phyloP scores from a whole-genome alignment of 306 rosid genomes.

The Gleditsia sinensis region DNA sequence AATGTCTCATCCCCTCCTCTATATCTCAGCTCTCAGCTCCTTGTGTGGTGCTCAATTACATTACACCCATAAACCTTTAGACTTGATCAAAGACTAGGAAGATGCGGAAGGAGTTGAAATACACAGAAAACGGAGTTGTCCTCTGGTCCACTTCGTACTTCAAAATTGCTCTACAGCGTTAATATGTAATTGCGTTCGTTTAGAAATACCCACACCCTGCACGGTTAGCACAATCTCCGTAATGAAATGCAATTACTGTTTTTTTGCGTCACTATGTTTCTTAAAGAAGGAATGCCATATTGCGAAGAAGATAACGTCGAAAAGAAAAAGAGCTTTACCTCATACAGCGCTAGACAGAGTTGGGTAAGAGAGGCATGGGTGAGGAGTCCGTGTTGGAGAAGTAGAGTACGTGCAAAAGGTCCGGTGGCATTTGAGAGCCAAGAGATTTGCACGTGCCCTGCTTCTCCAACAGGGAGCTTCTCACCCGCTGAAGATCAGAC shows the following conservation, averaged over 20 bases:
- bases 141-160: background rate
- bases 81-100: background rate
- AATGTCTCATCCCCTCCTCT: background rate
- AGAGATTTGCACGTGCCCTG: conserved; percentile 95
- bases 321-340: conserved; percentile 19
- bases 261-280: background rate
- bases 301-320: background rate
- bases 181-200: background rate
- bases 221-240: background rate
- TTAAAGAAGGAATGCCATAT: background rate
- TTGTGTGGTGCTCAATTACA: background rate
- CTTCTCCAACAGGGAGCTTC: conserved; percentile 94
- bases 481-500: conserved; percentile 45
- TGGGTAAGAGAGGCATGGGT: conserved; percentile 20
- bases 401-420: conserved; percentile 81
- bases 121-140: background rate
- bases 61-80: background rate
- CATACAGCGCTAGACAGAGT: background rate
- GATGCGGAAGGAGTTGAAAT: background rate
- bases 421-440: conserved; percentile 24
- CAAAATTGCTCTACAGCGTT: background rate
- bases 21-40: background rate
- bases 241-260: background rate
- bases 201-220: background rate
- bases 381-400: conserved; percentile 84